Base-by-base conservation (phyloP, 2,329 filamentous ascomycete genomes). In the Rhynchosporium agropyri region DNA sequence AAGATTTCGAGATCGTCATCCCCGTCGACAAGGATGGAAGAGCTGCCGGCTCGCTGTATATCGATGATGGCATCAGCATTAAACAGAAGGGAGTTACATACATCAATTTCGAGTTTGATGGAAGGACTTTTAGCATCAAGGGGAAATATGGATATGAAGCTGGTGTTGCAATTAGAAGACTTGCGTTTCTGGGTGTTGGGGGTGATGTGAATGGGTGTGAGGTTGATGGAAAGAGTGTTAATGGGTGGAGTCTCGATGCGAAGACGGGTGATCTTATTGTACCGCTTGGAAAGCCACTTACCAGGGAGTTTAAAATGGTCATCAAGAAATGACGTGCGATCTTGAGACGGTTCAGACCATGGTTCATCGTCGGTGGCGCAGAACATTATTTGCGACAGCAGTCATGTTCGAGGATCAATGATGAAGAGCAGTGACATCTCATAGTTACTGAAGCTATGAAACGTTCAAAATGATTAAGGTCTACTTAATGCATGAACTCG, bases 21-120 rank as follows among this genome's bases (percentile, higher is more conserved):
- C 88, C 90, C 0, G 81, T 89, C 0, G 85, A 82, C 5, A 71
- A 73, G 0, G 78, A 88, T 58, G 89, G 88, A 3, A 83, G 77
- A 6, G 91, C 91, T 0, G 74, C 72, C 1, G 91, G 91, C 0
- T 79, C 80, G 58, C 78, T 95, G 62, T 95, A 93, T 73, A 77
- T 95, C 4, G 91, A 95, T 68, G 91, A 96, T 65, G 91, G 91
- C 8, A 85, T 87, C 63, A 86, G 83, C 31, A 69, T 93, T 56
- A 77, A 83, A 63, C 89, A 90, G 74, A 65, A 76, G 2, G 74
- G 70, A 0, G 84, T 80, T n/a, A 84, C 81, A 6, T 77, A 84
- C 61, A 79, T 92, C 58, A 74, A 77, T 13, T 90, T 93, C 68
- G 69, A 73, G 8, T 93, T 85, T 72, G 76, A 80, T 51, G 73